Evolutionary conservation across 2,329 filamentous ascomycete genomes (phyloP), one percentile per base, ranked within the genome.

Genomic region (Botryotinia convoluta): DNA sequence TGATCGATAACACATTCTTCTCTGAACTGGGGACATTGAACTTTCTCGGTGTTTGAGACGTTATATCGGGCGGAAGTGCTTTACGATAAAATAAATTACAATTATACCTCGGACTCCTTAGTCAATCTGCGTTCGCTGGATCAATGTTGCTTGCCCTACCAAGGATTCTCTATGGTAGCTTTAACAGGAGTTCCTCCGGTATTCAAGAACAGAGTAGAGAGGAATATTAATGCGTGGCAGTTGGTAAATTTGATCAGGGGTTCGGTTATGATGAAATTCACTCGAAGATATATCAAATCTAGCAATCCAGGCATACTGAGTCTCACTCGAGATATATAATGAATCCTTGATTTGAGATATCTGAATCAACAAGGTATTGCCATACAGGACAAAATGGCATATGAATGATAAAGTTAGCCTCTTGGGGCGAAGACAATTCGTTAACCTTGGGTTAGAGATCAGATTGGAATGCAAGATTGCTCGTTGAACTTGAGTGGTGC

Each of bases 1-100:
- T 8, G 1, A 29, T n/a, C 5, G 14, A 29, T 8, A 0, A n/a
- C 0, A 14, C 10, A 16, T 29, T 8, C 2, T 8, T 29, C 26
- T 54, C 5, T 5, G 26, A 29, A 8, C 14, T n/a, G 5, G 22
- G 20, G 26, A 3, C 22, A 51, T 6, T 6, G 0, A n/a, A 3
- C 0, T 26, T 12, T 51, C 26, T 14, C 22, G 1, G 2, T 6
- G 1, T 51, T 51, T 51, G 48, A 14, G 4, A n/a, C 1, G 1
- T 5, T 6, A 0, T 12, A n/a, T 51, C 14, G 4, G 4, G 6
- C 1, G 12, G 26, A n/a, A 54, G 2, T 8, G 1, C n/a, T 8
- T 29, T 8, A 18, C 12, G 14, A 18, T 16, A 8, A 0, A 54
- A 16, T 2, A 54, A n/a, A 29, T 29, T 1, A 6, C 26, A 1